Base-by-base conservation (phyloP, 495 filamentous ascomycete species). In the Darksidea phi region DNA sequence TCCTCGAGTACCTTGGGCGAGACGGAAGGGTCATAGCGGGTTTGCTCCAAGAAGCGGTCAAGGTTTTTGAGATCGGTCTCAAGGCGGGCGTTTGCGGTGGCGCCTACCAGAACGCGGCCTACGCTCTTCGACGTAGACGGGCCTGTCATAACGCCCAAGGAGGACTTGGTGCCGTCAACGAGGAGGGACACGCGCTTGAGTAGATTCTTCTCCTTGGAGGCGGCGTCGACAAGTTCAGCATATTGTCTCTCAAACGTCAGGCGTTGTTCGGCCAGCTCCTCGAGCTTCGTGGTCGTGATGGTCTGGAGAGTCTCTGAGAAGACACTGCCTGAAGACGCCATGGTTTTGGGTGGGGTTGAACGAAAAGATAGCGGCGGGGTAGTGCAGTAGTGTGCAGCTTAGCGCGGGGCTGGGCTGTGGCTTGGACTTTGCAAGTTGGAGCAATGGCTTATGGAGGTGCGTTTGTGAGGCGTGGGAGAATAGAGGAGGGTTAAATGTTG, bases 251-350 rank as follows among this genome's bases (percentile, higher is more conserved):
- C 76, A 58, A 83, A 88, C 20, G 79, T 66, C 1, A 64, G 66
- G 24, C 81, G 82, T 60, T 85, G 79, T 59, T 85, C 85, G 17
- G 79, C 80, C 6, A 88, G 76, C 57, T 86, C 84, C 18, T 71
- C 75, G 49, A 88, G 79, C 67, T 88, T 88, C 45, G 82, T 85
- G 26, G 73, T 73, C 20, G 85, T 88, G 72, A 88, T 86, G 10
- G 82, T 82, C 60, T 82, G 80, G 17, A 88, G 76, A 15, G 84
- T 85, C 67, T 84, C 78, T 7, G 85, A 85, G 58, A 86, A 61
- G 11, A 66, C 57, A 23, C 54, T 57, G 12, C 65, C 65, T 1
- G 64, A 59, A 13, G 65, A 63, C 38, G 60, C 45, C 64, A 63
- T 63, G 20, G 36, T 56, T 4, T 43, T 15, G 15, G n/a, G n/a